Base-by-base conservation (phyloP, 2,329 filamentous ascomycete species). In the Pyricularia pennisetigena region DNA sequence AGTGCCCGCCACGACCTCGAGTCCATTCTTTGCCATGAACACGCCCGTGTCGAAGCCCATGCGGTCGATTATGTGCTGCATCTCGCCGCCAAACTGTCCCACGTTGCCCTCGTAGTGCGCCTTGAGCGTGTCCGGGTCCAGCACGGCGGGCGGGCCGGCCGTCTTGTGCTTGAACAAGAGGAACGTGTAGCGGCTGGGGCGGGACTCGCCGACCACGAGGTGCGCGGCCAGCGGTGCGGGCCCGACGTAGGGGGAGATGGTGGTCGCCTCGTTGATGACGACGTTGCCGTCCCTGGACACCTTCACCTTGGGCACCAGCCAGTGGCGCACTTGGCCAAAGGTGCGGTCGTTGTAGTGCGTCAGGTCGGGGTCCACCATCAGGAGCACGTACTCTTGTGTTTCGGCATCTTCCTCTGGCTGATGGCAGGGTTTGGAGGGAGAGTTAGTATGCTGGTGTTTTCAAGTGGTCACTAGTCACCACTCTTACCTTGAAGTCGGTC, bases 341-440 rank as follows among this genome's bases (percentile, higher is more conserved):
- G 26, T 64, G 28, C 62, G 62, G 62, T 64, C 62, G 62, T 64
- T 64, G 62, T 64, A 64, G 62, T 64, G 62, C 28, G 62, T 64
- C 28, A 64, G 62, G 62, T 64, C 62, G 6, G 62, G 62, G 28
- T 64, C 62, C 3, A 64, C 62, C 62, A 64, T 64, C 10, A 64
- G 62, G 7, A 64, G 62, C 14, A 64, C 62, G 26, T 64, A 64
- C 20, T 35, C 62, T 29, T 64, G 23, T 10, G 20, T 64, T 2
- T 29, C 26, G 28, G 62, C 62, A n/a, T 29, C n/a, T n/a, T 64
- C 28, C 3, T 26, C 26, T 24, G 62, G 62, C 62, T 61, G 8
- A 3, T 61, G 24, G 5, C 3, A 23, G 8, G n/a, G 2, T 24
- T 20, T 10, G 54, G n/a, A n/a, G n/a, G n/a, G n/a, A n/a, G n/a